Base-by-base conservation (phyloP, 2,329 filamentous ascomycete species). In the Fusarium sp. region DNA sequence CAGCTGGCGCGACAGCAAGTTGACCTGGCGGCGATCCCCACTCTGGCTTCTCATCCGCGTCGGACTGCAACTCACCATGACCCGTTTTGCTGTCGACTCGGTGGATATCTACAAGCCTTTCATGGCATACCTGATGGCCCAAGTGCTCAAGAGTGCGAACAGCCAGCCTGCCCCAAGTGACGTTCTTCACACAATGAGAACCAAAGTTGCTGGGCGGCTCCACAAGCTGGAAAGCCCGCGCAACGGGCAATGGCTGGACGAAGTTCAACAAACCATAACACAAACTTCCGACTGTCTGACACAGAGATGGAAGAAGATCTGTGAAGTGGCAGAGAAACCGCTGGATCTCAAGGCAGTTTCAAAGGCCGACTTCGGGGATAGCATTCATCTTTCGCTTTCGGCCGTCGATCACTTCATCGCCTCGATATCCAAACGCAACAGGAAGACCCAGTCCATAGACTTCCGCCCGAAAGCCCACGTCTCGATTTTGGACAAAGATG, bases 1-100 rank as follows among this genome's bases (percentile, higher is more conserved):
- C 1, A 60, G 86, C 10, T 89, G 81, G 78, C 62, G 70, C 3
- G 48, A 62, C 1, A 50, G 53, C 11, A 41, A 55, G 6, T 51
- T 70, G 1, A 73, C 75, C 0, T 90, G 87, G 88, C 78, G 83
- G 11, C 76, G 85, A 46, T 89, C 87, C 12, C 79, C 87, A 0
- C 62, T 86, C 0, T 91, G 87, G 87, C 78, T 90, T 1, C 77
- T 89, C 0, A 58, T 90, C 3, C 85, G 88, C 1, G 86, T 89
- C 1, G 74, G 80, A 0, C 64, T 89, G 3, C 87, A 90, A 54
- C 67, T 81, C 2, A 63, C 70, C 2, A 62, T 68, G 60, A 31
- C 7, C 1, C 58, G 66, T 1, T 27, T 47, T 41, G 13, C 48
- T 2, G 31, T 6, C 3, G 30, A 13, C 4, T 30, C 50, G 1